Conservation (phyloP, 345 rosid genomes). For the Draba incana region DNA sequence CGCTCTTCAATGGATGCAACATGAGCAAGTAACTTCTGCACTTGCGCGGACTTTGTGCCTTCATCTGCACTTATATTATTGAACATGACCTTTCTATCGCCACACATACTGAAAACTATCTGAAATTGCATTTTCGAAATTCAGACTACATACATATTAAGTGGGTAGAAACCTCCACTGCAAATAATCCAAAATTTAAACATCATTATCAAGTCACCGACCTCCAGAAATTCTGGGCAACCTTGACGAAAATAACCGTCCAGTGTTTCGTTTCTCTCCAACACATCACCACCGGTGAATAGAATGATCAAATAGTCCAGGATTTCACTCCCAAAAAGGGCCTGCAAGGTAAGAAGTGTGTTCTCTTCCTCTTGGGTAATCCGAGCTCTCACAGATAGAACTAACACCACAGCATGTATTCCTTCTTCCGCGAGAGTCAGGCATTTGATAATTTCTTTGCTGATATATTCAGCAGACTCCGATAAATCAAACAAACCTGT, state of each 20-base stretch:
- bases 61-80: no score
- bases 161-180: no score
- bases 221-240: conserved; percentile 71
- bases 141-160: no score
- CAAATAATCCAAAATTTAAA: no score
- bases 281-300: conserved; percentile 84
- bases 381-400: conserved; percentile 61
- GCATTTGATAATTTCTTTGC: conserved; percentile 71
- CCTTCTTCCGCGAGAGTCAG: conserved; percentile 75
- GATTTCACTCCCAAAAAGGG: conserved; percentile 64
- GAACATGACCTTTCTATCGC: no score
- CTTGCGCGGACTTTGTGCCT: no score
- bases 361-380: conserved; percentile 72
- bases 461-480: conserved; percentile 55
- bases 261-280: conserved; percentile 60
- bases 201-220: conserved; percentile 5
- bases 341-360: conserved; percentile 55
- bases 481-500: conserved; percentile 47
- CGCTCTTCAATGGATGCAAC: no score
- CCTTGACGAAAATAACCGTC: conserved; percentile 61
- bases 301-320: conserved; percentile 72
- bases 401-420: conserved; percentile 68
- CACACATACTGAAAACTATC: no score
- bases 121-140: no score
- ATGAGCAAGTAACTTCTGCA: no score